Evolutionary conservation across 2,329 filamentous ascomycete species (phyloP), one percentile per base, ranked within the genome.

Genomic region (Aspergillus amoenus): DNA sequence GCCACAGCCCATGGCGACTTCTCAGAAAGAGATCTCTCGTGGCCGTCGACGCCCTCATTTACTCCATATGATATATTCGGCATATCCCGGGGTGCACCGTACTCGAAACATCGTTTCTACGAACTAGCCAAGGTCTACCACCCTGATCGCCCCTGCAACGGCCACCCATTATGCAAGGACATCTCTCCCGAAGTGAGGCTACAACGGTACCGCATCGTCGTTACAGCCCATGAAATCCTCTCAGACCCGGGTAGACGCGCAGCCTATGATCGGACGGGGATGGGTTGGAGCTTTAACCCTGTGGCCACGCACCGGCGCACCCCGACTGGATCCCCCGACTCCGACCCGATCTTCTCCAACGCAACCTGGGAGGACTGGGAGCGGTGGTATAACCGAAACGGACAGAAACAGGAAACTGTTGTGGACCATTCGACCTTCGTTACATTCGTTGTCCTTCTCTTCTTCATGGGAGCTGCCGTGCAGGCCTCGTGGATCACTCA

Each of bases 341-440:
- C 68, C 66, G 77, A 67, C 56, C 80, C 70, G 71, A 84, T 87
- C 48, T 83, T 79, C 67, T 73, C 79, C 65, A 97, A 97, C 72
- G 94, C 91, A 1, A 97, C 94, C 0, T 99, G 94, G 94, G 94
- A 99, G 72, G 94, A 99, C 72, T 97, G 93, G 93, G 91, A 96
- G 77, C 82, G 82, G 44, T 96, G 89, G 87, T 83, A 90, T 65
- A 79, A 85, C 73, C 80, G 72, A 73, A 79, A 68, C 73, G 80
- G 64, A 68, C 67, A 60, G 66, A 73, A 68, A 53, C 62, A 76
- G 64, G 68, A 67, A 63, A 71, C 70, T 50, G 87, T 52, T 89
- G 86, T 93, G 76, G 90, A 88, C 57, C 96, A 96, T 68, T 85
- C 86, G 42, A 82, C 86, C 12, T 97, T 97, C 69, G 84, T 88